phyloP scores from a whole-genome alignment of 306 rosid species.

The Glycine soja region DNA sequence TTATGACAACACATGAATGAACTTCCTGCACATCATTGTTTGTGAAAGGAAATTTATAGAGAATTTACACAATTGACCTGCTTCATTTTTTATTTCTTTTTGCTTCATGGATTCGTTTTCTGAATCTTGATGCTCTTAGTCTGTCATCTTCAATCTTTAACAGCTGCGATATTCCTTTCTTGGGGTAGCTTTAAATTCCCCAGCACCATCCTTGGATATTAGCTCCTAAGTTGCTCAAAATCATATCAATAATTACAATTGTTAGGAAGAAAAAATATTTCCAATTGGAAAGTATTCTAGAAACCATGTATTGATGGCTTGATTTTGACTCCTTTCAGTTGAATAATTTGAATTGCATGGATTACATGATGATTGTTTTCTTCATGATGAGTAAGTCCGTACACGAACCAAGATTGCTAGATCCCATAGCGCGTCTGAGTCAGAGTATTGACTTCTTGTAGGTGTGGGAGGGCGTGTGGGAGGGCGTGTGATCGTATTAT shows the following conservation, averaged over 20 bases:
- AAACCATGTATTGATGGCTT: neutral
- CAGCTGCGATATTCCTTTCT: conserved; percentile 34
- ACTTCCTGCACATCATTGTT: conserved; percentile 4
- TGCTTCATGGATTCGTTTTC: neutral
- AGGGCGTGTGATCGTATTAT: conserved; percentile 32
- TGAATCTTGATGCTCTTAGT: neutral
- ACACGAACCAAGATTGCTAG: conserved; percentile 42
- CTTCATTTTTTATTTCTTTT: conserved; percentile 3
- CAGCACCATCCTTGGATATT: neutral
- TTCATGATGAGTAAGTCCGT: conserved; percentile 27
- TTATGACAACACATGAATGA: conserved; percentile 34
- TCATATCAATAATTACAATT: conserved; percentile 25
- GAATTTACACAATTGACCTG: conserved; percentile 2
- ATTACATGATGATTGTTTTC: conserved; percentile 11
- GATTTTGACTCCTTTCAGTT: conserved; percentile 15
- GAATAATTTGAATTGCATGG: conserved; percentile 28
- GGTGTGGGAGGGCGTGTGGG: conserved; percentile 43
- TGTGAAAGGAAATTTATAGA: conserved; percentile 16
- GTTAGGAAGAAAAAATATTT: neutral
- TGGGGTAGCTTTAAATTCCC: conserved; percentile 8
- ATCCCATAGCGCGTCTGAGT: conserved; percentile 14
- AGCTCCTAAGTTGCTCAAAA: conserved; percentile 38
- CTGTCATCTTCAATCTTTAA: conserved; percentile 30
- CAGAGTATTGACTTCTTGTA: conserved; percentile 28
- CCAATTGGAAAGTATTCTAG: conserved; percentile 21